Evolutionary conservation across 768 basidiomycete species (phyloP).

Genomic region (Coprinopsis sp.): DNA sequence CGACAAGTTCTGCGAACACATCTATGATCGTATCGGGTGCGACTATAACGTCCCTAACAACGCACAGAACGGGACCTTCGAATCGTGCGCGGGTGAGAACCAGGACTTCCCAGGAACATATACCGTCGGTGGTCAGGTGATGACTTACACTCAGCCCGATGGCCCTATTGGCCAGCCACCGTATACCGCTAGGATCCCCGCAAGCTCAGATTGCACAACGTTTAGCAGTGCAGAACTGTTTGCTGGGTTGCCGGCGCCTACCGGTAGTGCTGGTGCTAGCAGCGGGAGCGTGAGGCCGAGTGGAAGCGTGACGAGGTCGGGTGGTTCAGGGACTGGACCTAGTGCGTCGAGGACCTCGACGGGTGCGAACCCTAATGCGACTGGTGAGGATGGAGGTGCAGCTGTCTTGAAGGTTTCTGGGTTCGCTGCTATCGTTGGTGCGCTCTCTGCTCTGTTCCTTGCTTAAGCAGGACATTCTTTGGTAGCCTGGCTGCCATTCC

Average conservation of each 20-base stretch:
- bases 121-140: constrained; percentile 21
- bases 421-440: too few species aligned
- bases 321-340: too few species aligned
- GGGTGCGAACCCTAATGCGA: too few species aligned
- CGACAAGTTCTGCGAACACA: constrained; percentile 58
- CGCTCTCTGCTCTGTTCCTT: too few species aligned
- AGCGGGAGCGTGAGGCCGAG: too few species aligned
- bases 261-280: too few species aligned
- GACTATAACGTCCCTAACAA: constrained; percentile 63
- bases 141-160: constrained; percentile 40
- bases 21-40: constrained; percentile 71
- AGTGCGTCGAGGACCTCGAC: too few species aligned
- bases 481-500: too few species aligned
- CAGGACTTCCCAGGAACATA: constrained; percentile 54
- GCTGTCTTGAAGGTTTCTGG: too few species aligned
- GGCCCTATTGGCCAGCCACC: constrained; percentile 35
- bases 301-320: too few species aligned
- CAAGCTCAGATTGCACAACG: constrained; percentile 33
- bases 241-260: constrained; percentile 19
- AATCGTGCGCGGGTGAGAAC: constrained; percentile 56
- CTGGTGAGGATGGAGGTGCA: too few species aligned
- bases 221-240: constrained; percentile 29
- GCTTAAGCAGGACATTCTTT: too few species aligned
- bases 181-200: constrained; percentile 34
- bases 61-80: constrained; percentile 54